Percentiles rank a stretch among this genome's conserved stretches.
Evolutionary conservation across 2,329 filamentous ascomycete genomes (phyloP).

Genomic region (Geosmithia morbida): DNA sequence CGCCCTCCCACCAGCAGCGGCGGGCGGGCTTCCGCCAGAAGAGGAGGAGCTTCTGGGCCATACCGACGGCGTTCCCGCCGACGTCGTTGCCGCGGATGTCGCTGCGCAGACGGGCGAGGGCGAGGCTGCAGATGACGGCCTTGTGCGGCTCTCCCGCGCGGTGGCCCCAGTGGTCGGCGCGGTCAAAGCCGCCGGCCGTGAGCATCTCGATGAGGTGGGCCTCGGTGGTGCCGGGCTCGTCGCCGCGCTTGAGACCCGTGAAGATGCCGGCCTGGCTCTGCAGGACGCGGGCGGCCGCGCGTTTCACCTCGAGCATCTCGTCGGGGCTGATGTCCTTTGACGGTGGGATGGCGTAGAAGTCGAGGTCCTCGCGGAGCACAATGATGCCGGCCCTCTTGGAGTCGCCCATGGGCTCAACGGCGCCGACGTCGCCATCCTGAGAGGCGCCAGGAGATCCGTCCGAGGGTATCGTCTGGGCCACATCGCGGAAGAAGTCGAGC

Average conservation of each 20-base stretch:
- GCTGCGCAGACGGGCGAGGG: constrained; percentile 80
- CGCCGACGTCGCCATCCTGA: constrained; percentile 45
- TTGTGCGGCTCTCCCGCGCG: constrained; percentile 97
- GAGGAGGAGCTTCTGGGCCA: constrained; percentile 93
- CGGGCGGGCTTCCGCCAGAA: constrained; percentile 97
- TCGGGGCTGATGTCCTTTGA: constrained; percentile 65
- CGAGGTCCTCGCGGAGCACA: constrained; percentile 85
- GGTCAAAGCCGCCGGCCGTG: constrained; percentile 93
- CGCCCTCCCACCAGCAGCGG: constrained; percentile 97
- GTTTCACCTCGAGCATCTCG: constrained; percentile 94
- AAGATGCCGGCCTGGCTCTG: constrained; percentile 90
- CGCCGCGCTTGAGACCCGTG: constrained; percentile 84
- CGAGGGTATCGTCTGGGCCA: constrained; percentile 87
- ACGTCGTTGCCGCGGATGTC: constrained; percentile 73
- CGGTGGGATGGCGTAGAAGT: constrained; percentile 95
- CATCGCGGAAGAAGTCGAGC: constrained; percentile 94
- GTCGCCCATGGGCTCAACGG: constrained; percentile 68
- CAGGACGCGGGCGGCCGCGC: constrained; percentile 75
- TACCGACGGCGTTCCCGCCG: constrained; percentile 71
- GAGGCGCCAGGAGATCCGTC: constrained; percentile 53
- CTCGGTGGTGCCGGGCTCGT: constrained; percentile 91
- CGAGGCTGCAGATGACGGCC: constrained; percentile 93
- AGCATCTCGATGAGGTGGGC: constrained; percentile 99
- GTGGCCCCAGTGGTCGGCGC: constrained; percentile 91
- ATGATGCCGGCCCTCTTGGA: constrained; percentile 95